Percentiles rank a stretch among this genome's conserved stretches.
Conservation (phyloP, 305 asterid genomes). For the Lippia alba region DNA sequence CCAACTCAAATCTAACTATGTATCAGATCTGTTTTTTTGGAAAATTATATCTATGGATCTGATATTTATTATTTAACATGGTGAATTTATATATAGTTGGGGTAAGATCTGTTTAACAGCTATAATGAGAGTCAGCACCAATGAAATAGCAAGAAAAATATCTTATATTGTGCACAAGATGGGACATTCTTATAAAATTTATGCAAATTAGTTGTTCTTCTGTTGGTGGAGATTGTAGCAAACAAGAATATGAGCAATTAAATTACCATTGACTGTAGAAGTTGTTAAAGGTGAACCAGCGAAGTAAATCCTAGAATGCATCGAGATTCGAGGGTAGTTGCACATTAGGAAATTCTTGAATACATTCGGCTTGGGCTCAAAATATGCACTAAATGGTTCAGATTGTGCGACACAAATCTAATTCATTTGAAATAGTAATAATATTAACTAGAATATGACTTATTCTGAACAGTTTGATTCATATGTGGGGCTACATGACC, state of each 20-base stretch:
- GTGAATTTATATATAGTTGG: background rate
- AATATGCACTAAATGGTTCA: too few species aligned
- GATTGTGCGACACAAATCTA: too few species aligned
- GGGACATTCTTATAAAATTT: background rate
- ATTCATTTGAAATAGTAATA: too few species aligned
- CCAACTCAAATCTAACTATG: slow-evolving; percentile 2
- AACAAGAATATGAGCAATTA: slow-evolving; percentile 11
- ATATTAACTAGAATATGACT: too few species aligned
- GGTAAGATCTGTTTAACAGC: slow-evolving; percentile 3
- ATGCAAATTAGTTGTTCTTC: slow-evolving; percentile 19
- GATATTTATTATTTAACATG: background rate
- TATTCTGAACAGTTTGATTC: too few species aligned
- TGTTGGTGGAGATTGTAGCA: slow-evolving; percentile 11
- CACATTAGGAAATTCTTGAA: background rate
- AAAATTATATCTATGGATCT: slow-evolving; percentile 1
- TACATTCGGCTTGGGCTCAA: background rate
- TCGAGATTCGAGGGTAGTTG: background rate
- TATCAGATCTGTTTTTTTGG: background rate
- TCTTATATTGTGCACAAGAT: slow-evolving; percentile 17
- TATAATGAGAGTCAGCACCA: slow-evolving; percentile 9
- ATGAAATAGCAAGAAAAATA: slow-evolving; percentile 5
- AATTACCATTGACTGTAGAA: slow-evolving; percentile 3
- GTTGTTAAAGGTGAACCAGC: slow-evolving; percentile 16
- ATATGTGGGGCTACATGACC: background rate
- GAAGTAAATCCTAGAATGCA: background rate